These are phyloP conservation scores for Starmerella geochares DNA, from an alignment of 805 yeast species.

Conservation along the genomic window DNA sequence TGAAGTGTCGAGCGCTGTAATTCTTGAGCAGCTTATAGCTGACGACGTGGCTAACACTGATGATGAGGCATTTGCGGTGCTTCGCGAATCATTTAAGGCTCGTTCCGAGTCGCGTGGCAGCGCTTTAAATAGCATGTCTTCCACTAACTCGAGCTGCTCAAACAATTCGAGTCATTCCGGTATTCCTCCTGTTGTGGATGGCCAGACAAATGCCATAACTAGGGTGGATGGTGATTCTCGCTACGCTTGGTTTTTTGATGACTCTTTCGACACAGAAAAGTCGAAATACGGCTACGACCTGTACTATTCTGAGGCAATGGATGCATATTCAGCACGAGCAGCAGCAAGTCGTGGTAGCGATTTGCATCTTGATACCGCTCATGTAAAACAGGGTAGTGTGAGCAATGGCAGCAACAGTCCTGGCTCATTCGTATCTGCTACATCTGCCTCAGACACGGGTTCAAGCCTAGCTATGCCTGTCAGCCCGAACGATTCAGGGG, in stretches of 20 bases:
- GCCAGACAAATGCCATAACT: conserved; percentile 4
- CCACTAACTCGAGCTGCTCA: no score
- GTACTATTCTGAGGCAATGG: conserved; percentile 19
- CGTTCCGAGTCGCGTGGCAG: no score
- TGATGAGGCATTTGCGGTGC: background rate
- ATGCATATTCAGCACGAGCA: conserved; percentile 15
- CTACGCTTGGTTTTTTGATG: conserved; percentile 29
- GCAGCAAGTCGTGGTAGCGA: background rate
- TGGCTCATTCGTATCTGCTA: background rate
- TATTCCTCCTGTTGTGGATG: background rate
- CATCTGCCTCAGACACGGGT: background rate
- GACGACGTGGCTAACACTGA: background rate
- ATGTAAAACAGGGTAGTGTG: background rate
- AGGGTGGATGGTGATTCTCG: conserved; percentile 13
- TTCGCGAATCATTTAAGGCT: background rate
- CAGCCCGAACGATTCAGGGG: background rate
- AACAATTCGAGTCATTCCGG: background rate
- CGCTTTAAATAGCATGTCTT: no score
- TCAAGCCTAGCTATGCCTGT: background rate
- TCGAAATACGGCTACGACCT: conserved; percentile 27
- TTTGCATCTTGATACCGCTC: background rate
- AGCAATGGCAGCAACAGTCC: background rate
- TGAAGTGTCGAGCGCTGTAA: background rate
- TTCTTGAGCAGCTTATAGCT: background rate
- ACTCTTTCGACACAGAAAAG: conserved; percentile 19